Percentiles rank a stretch among this genome's conserved stretches.
phyloP scores from a whole-genome alignment of 139 green algal species.

The Tetradesmus lagerheimii region DNA sequence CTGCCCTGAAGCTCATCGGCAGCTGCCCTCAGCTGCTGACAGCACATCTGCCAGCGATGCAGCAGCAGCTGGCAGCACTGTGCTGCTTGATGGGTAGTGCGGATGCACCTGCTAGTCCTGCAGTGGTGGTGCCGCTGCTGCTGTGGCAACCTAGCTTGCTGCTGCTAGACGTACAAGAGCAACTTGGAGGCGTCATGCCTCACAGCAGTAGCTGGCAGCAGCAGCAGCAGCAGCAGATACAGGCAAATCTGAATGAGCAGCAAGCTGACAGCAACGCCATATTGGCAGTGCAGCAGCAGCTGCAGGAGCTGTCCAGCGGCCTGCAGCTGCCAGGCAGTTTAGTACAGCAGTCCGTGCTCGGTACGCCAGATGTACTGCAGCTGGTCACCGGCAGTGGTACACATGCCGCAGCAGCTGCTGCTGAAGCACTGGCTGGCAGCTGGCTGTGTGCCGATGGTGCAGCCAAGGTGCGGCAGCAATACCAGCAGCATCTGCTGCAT shows the following conservation, averaged over 20 bases:
- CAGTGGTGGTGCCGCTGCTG: constrained; percentile 8
- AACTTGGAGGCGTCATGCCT: neutral
- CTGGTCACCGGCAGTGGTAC: neutral
- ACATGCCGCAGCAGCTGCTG: constrained; percentile 28
- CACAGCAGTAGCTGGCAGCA: neutral
- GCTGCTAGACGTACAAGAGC: neutral
- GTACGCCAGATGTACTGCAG: neutral
- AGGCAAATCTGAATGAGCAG: neutral
- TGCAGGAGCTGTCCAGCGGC: neutral
- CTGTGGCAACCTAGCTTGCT: constrained; percentile 27
- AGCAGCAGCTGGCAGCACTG: constrained; percentile 33
- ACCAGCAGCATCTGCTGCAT: constrained; percentile 10
- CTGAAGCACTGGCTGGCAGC: neutral
- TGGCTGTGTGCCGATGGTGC: neutral
- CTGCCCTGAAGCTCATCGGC: constrained; percentile 19
- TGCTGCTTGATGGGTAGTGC: neutral
- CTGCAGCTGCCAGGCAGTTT: neutral
- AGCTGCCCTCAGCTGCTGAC: constrained; percentile 9
- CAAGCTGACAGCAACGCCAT: neutral
- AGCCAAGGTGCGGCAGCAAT: neutral
- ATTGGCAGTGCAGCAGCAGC: constrained; percentile 7
- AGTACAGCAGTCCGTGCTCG: neutral
- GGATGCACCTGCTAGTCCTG: neutral
- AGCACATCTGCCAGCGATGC: neutral
- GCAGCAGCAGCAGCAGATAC: constrained; percentile 39